Base-by-base conservation (phyloP, 495 filamentous ascomycete genomes). In the Jackrogersella minutella region DNA sequence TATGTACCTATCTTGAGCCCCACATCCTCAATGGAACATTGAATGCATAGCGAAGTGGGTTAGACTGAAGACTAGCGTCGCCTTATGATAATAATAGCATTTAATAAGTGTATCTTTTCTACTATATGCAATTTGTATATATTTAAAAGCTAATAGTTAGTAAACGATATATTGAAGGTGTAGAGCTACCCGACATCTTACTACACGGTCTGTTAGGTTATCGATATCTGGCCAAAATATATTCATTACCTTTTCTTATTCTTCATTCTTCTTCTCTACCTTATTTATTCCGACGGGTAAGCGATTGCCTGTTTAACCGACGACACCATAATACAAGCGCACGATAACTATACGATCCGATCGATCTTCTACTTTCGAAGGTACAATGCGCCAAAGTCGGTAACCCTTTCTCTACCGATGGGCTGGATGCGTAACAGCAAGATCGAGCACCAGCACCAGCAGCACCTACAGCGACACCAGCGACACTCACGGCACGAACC, bases 361-460 rank as follows among this genome's bases (percentile, higher is more conserved):
- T 21, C 49, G 10, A 36, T 26, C 40, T 39, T 24, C 47, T 22
- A 49, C 49, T 21, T 28, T 31, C 51, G n/a, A 68, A 36, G 33
- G 26, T 64, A 71, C 58, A 26, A 74, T 74, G 72, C 66, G 51
- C 43, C 58, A 51, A 50, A 64, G 47, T 30, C 63, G 66, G 70
- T 74, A 68, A 62, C 68, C 47, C 36, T 52, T 60, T 46, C 21
- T 11, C 53, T 61, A 52, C 72, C 69, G 71, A 78, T 78, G 76
- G 74, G 73, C 51, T 64, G 67, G 58, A 73, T 52, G 54, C 65
- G 63, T 68, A 65, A 69, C 51, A 30, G 31, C 66, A 50, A 53
- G 55, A 68, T 61, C 53, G 34, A 63, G 57, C 61, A 44, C 58
- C 58, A 54, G 51, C 64, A 68, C 7, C 49, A 51, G 33, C 39